Base-by-base conservation (phyloP, 768 basidiomycete genomes). In the Mycena metata region DNA sequence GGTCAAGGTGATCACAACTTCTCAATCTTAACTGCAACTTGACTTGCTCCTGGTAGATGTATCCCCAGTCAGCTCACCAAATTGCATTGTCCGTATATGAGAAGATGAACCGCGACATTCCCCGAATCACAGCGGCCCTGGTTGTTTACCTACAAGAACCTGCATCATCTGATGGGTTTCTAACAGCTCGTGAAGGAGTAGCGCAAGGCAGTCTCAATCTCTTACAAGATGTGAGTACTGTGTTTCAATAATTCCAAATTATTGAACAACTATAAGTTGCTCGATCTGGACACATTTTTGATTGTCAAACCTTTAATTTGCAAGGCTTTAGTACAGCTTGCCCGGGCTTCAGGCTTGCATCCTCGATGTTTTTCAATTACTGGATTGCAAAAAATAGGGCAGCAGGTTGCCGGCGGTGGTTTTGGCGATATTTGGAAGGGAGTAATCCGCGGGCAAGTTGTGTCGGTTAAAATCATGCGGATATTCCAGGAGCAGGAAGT, bases 391-490 rank as follows among this genome's bases (percentile, higher is more conserved):
- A 52, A 42, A 41, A 8, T 55, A 24, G 69, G 67, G 7, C 54
- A 58, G 19, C 68, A 69, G 57, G 41, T 70, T 10, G 69, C 57
- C 9, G 64, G 57, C 11, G 72, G 72, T 1, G 60, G 63, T 3
- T 50, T 21, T 23, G 46, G 21, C 23, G 46, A 47, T 23, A 47
- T 67, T 16, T 64, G 64, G 64, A 56, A 66, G 35, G 69, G 71
- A 8, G 15, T 52, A 3, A 5, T 72, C 17, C 41, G 50, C 17
- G 66, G 69, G 5, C 69, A 66, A 41, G 62, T 15, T 33, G 67
- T 72, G n/a, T 64, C 65, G 1, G 64, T 72, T 36, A 70, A 72
- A 52, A 51, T 67, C 21, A 62, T 70, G 68, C 51, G 62, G 9
- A 8, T 69, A 19, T 69, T 65, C 21, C 8, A n/a, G 7, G 42